phyloP scores from a whole-genome alignment of 495 filamentous ascomycete species.

The Hyaloscypha variabilis region DNA sequence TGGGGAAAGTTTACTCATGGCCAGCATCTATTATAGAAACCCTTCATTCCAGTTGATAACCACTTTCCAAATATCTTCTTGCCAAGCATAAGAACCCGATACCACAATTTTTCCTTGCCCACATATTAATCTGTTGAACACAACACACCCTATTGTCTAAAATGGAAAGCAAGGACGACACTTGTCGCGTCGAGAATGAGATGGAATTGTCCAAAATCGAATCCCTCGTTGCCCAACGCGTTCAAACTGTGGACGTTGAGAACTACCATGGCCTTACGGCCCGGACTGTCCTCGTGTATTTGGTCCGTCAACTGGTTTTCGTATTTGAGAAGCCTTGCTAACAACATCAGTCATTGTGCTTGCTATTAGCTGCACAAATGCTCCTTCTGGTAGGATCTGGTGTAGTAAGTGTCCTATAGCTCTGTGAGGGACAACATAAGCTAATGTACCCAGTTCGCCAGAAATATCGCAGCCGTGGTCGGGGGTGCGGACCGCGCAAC shows the following conservation, averaged over 20 bases:
- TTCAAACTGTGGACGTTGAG: background rate
- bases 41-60: too few species aligned
- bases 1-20: too few species aligned
- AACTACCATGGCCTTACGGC: constrained; percentile 3
- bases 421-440: background rate
- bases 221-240: too few species aligned
- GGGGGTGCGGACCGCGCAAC: constrained; percentile 6
- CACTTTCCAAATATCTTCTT: too few species aligned
- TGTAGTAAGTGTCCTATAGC: background rate
- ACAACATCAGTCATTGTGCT: background rate
- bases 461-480: background rate
- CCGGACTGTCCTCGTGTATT: constrained; percentile 2
- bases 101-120: too few species aligned
- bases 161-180: too few species aligned
- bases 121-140: too few species aligned
- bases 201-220: too few species aligned
- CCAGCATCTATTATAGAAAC: too few species aligned
- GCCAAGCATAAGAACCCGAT: too few species aligned
- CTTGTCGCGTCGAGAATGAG: too few species aligned
- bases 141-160: too few species aligned
- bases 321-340: background rate
- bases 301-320: background rate
- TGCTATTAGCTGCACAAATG: constrained; percentile 9
- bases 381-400: constrained; percentile 6
- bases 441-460: background rate